These are phyloP conservation scores for Candida mesenterica DNA, from an alignment of 1,139 yeast species.

Conservation along the genomic window DNA sequence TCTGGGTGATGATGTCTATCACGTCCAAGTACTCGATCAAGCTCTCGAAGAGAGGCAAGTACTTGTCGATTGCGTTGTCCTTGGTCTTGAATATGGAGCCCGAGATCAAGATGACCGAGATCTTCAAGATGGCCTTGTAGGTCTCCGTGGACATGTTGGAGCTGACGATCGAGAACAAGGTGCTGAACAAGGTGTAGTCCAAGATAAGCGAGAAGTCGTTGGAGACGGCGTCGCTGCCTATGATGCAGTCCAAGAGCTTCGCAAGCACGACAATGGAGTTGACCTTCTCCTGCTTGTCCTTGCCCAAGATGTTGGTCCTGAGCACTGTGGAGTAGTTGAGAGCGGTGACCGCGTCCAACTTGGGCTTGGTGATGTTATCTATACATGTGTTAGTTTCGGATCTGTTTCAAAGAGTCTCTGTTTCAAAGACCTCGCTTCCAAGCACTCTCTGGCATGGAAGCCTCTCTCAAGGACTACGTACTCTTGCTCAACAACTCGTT, in stretches of 20 bases:
- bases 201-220: slow-evolving; percentile 38
- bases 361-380: slow-evolving; percentile 29
- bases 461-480: no score
- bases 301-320: slow-evolving; percentile 41
- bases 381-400: slow-evolving; percentile 12
- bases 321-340: slow-evolving; percentile 36
- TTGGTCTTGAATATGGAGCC: slow-evolving; percentile 43
- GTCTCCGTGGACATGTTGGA: slow-evolving; percentile 49
- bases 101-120: slow-evolving; percentile 42
- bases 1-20: slow-evolving; percentile 41
- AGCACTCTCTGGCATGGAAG: no score
- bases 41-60: slow-evolving; percentile 42
- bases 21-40: slow-evolving; percentile 43
- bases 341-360: slow-evolving; percentile 37
- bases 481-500: slow-evolving; percentile 44
- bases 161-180: slow-evolving; percentile 45
- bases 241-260: slow-evolving; percentile 47
- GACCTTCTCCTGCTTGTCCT: slow-evolving; percentile 51
- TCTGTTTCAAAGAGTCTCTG: no score
- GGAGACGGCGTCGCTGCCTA: slow-evolving; percentile 39
- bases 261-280: slow-evolving; percentile 55
- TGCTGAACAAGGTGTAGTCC: slow-evolving; percentile 42
- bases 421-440: no score
- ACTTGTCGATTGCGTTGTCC: slow-evolving; percentile 33
- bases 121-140: slow-evolving; percentile 48